A percentile compares a stretch with the other conserved stretches of the same genome.
Evolutionary conservation across 2,329 filamentous ascomycete species (phyloP).

Genomic region (Pleoardoris graminearum): DNA sequence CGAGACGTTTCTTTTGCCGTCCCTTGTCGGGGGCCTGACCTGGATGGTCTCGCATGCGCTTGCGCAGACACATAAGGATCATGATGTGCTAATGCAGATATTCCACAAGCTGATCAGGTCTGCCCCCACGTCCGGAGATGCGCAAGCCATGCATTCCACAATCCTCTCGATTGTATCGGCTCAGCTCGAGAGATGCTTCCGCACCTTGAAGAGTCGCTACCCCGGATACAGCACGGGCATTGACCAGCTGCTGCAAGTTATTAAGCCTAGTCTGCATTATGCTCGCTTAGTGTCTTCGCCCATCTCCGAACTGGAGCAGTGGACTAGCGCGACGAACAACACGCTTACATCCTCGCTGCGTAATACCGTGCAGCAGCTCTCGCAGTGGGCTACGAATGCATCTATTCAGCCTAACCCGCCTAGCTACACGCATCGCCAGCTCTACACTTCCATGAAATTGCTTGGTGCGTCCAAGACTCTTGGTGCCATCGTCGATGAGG

Average conservation of each 20-base stretch:
- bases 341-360: slow-evolving; percentile 63
- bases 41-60: slow-evolving; percentile 74
- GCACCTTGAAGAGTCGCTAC: slow-evolving; percentile 67
- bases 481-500: slow-evolving; percentile 66
- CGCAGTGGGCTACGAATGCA: slow-evolving; percentile 66
- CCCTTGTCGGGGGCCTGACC: slow-evolving; percentile 71
- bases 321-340: slow-evolving; percentile 61
- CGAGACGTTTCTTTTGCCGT: slow-evolving; percentile 79
- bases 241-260: slow-evolving; percentile 67
- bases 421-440: slow-evolving; percentile 72
- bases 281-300: slow-evolving; percentile 66
- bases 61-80: slow-evolving; percentile 64
- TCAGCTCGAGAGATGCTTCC: slow-evolving; percentile 68
- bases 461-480: slow-evolving; percentile 66
- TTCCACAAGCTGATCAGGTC: slow-evolving; percentile 73
- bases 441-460: slow-evolving; percentile 64
- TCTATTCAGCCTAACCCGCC: slow-evolving; percentile 58
- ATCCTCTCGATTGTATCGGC: slow-evolving; percentile 73
- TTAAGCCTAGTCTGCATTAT: slow-evolving; percentile 62
- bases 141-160: slow-evolving; percentile 69
- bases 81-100: slow-evolving; percentile 70
- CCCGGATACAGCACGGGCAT: slow-evolving; percentile 67
- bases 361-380: slow-evolving; percentile 64
- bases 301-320: slow-evolving; percentile 69
- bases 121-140: slow-evolving; percentile 71